Percentiles rank a stretch among this genome's conserved stretches.
phyloP scores from a whole-genome alignment of 345 rosid species.

The Heritiera fomes region DNA sequence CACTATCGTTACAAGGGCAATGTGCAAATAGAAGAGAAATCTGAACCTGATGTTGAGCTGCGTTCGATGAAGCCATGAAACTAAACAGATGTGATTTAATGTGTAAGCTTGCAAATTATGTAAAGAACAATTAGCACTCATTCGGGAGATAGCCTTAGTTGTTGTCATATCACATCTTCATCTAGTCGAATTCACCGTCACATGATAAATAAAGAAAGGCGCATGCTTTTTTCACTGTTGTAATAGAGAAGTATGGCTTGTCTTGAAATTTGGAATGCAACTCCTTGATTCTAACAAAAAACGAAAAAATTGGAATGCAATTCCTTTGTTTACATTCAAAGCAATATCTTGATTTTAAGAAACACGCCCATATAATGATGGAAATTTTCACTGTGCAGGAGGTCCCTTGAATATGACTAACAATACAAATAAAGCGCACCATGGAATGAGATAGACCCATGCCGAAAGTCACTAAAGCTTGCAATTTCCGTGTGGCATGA shows the following conservation, averaged over 20 bases:
- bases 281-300: too few species aligned
- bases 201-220: not conserved
- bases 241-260: not conserved
- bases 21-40: not conserved
- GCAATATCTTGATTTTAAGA: not conserved
- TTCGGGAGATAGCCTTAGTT: not conserved
- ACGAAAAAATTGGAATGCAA: too few species aligned
- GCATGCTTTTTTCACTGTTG: not conserved
- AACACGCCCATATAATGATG: not conserved
- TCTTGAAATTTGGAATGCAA: not conserved
- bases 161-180: not conserved
- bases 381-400: not conserved
- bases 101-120: not conserved
- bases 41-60: not conserved
- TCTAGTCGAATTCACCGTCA: too few species aligned
- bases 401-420: not conserved
- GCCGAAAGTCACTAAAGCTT: not conserved
- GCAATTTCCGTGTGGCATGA: too few species aligned
- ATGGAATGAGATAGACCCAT: not conserved
- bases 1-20: constrained; percentile 46
- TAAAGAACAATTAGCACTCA: not conserved
- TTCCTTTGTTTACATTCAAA: not conserved
- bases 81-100: not conserved
- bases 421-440: not conserved
- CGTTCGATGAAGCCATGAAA: not conserved